A percentile compares a stretch with the other conserved stretches of the same genome.
Conservation (phyloP, 768 basidiomycete genomes). For the Podaxis rugospora region DNA sequence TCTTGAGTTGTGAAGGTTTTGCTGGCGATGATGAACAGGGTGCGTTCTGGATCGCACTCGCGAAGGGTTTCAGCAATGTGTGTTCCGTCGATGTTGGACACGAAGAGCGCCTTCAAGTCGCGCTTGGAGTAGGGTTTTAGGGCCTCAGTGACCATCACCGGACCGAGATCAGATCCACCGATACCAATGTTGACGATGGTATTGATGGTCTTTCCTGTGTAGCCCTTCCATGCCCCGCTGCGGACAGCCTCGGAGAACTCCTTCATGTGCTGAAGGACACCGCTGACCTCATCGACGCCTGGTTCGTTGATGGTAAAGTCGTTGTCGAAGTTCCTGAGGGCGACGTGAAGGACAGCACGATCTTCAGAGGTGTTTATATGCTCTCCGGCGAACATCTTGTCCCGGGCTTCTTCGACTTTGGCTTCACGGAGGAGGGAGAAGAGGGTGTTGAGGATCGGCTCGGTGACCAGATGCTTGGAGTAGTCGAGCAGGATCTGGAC, state of each 20-base stretch:
- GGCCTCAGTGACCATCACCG: constrained; percentile 99
- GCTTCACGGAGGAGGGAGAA: constrained; percentile 84
- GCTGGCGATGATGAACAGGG: constrained; percentile 96
- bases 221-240: constrained; percentile 91
- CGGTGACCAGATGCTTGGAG: constrained; percentile 93
- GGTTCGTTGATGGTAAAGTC: constrained; percentile 77
- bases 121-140: constrained; percentile 91
- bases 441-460: constrained; percentile 75
- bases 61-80: constrained; percentile 88
- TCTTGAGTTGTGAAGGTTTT: constrained; percentile 99
- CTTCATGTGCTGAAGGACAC: constrained; percentile 88
- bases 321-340: constrained; percentile 68
- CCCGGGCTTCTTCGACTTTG: constrained; percentile 74
- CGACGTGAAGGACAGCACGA: constrained; percentile 93
- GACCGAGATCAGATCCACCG: constrained; percentile 96
- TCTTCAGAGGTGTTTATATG: constrained; percentile 99
- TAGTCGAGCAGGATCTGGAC: constrained; percentile 91
- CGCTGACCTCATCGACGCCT: constrained; percentile 78
- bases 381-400: constrained; percentile 92
- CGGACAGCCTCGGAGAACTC: constrained; percentile 83
- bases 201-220: constrained; percentile 92
- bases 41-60: constrained; percentile 82
- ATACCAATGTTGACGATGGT: constrained; percentile 99
- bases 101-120: constrained; percentile 83
- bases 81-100: constrained; percentile 98